phyloP scores from a whole-genome alignment of 2,329 filamentous ascomycete species.

The Camptophora hylomeconis region DNA sequence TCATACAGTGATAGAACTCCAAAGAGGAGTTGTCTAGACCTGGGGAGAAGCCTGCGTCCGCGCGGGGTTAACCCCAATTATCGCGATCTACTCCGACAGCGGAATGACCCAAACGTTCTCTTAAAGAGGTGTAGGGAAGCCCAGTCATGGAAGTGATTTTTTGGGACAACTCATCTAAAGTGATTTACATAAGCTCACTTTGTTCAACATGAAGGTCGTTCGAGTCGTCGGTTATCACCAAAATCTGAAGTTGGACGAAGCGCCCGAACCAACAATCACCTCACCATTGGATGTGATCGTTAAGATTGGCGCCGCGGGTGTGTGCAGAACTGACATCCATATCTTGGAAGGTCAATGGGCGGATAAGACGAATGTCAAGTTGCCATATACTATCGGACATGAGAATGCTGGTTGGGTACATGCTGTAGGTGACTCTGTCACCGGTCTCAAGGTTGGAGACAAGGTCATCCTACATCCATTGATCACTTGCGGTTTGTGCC shows the following conservation, averaged over 20 bases:
- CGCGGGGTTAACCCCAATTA: too few relatives aligned
- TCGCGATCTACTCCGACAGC: too few relatives aligned
- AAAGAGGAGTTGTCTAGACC: too few relatives aligned
- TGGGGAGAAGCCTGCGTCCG: too few relatives aligned
- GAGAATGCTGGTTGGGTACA: conserved; percentile 8
- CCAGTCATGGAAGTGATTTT: too few relatives aligned
- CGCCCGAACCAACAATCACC: conserved; percentile 6
- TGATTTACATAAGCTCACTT: too few relatives aligned
- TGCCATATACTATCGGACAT: conserved; percentile 10
- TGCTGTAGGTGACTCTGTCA: conserved; percentile 7
- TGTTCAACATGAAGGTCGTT: conserved; percentile 10
- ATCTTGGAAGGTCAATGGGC: conserved; percentile 11
- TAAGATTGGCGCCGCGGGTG: conserved; percentile 9
- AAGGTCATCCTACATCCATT: conserved; percentile 9
- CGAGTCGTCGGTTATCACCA: conserved; percentile 9
- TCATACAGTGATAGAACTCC: too few relatives aligned
- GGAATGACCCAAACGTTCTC: too few relatives aligned
- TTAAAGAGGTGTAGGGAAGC: too few relatives aligned
- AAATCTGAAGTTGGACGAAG: conserved; percentile 6
- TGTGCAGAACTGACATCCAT: conserved; percentile 10
- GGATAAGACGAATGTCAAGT: conserved; percentile 7
- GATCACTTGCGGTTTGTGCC: conserved; percentile 8
- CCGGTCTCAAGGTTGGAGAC: conserved; percentile 11
- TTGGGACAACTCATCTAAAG: too few relatives aligned
- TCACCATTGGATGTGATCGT: conserved; percentile 10